Base-by-base conservation (phyloP, 208 protist genomes). In the Naegleria fowleri region DNA sequence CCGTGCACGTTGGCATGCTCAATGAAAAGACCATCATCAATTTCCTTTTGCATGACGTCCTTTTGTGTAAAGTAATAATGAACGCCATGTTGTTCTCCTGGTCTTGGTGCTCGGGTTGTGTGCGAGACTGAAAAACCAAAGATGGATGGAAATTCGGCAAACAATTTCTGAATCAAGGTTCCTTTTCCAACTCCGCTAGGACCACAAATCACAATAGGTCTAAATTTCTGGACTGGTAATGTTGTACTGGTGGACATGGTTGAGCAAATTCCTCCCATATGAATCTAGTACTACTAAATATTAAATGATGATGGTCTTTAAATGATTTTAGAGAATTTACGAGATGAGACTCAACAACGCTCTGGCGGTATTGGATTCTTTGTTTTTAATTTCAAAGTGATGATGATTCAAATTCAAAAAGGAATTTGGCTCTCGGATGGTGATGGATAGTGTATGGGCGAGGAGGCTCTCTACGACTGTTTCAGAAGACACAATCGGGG, bases 91-190 rank as follows among this genome's bases (percentile, higher is more conserved):
- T 92, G 90, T 94, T 98, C 97, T 7, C 95, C 96, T 2, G 67
- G 38, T 16, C 96, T 94, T 38, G 96, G 95, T 40, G 88, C 33
- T 43, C 97, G 94, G 6, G 97, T 98, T 25, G 97, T 98, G 94
- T 97, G 94, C 90, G 96, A 97, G 15, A 98, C 94, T 55, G 93
- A 95, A 84, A 98, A 98, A 83, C 93, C 94, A 87, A 98, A 97
- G 13, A 90, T 83, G 22, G 92, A 86, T 25, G 95, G 95, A 90
- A 93, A 96, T 33, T 93, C 92, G 16, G 38, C 75, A 39, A 94
- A 92, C 4, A 98, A 93, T 22, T 93, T 90, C 19, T 91, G 40
- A 90, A 98, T 96, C 33, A 98, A 90, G 15, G 97, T 97, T 11
- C 95, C 93, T 93, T 98, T 98, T 33, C 97, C 97, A 48, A 94